Percentiles rank a stretch among this genome's conserved stretches.
Conservation (phyloP, 768 basidiomycete genomes). For the Suillus spraguei region DNA sequence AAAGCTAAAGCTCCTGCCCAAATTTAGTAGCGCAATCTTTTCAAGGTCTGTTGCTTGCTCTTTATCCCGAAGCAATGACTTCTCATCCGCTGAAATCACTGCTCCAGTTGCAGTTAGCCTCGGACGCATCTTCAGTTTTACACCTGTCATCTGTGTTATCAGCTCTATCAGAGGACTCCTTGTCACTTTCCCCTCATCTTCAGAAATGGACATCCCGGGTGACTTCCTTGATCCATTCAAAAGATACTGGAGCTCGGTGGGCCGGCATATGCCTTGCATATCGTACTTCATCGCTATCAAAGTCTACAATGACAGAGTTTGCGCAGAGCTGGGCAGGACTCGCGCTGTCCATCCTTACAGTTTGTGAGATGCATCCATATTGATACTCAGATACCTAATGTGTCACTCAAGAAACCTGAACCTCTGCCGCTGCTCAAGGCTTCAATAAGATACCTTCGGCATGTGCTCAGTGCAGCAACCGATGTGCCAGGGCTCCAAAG, state of each 20-base stretch:
- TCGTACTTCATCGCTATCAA: constrained; percentile 62
- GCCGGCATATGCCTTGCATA: constrained; percentile 76
- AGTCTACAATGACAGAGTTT: constrained; percentile 62
- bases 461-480: constrained; percentile 60
- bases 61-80: constrained; percentile 39
- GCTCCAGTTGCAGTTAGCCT: constrained; percentile 71
- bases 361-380: constrained; percentile 45
- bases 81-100: constrained; percentile 60
- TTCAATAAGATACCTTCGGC: constrained; percentile 61
- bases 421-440: constrained; percentile 59
- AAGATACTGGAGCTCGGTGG: constrained; percentile 78
- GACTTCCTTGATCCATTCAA: constrained; percentile 74
- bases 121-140: constrained; percentile 61
- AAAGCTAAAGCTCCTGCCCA: constrained; percentile 23
- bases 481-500: constrained; percentile 81
- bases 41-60: neutral
- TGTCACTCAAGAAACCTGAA: constrained; percentile 64
- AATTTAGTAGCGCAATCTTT: neutral
- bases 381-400: constrained; percentile 26
- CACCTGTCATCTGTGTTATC: constrained; percentile 63
- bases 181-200: constrained; percentile 64
- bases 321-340: constrained; percentile 74
- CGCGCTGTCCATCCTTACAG: constrained; percentile 67
- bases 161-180: constrained; percentile 51
- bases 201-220: constrained; percentile 79